Percentiles rank a stretch among this genome's conserved stretches.
Conservation (phyloP, 805 yeast genomes). For the Nakazawaea ernobii region DNA sequence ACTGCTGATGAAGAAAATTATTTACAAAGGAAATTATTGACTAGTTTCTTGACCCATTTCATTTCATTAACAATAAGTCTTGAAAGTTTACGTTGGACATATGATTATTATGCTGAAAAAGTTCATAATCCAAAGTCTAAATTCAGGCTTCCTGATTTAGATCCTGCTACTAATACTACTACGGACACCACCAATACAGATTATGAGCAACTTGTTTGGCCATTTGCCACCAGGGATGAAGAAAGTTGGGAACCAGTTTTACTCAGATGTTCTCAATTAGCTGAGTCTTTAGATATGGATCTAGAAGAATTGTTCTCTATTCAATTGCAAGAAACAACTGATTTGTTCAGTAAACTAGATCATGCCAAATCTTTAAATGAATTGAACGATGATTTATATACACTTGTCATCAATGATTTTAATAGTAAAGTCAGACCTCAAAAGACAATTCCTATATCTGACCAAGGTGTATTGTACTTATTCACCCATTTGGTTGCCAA, state of each 20-base stretch:
- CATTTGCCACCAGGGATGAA: constrained; percentile 9
- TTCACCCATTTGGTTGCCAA: constrained; percentile 19
- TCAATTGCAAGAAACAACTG: constrained; percentile 30
- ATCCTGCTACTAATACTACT: not conserved
- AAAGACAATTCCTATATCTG: constrained; percentile 22
- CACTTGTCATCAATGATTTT: constrained; percentile 33
- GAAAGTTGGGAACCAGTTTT: constrained; percentile 19
- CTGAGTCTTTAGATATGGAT: constrained; percentile 63
- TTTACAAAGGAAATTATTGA: constrained; percentile 60
- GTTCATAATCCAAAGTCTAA: constrained; percentile 8
- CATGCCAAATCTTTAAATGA: constrained; percentile 19
- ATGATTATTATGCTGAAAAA: not conserved
- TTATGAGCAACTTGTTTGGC: not conserved
- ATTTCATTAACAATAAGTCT: constrained; percentile 28
- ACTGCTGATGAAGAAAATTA: constrained; percentile 50
- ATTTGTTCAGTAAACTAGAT: constrained; percentile 33
- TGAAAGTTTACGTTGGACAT: constrained; percentile 5
- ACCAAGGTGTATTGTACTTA: constrained; percentile 27
- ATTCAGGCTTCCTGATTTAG: constrained; percentile 16
- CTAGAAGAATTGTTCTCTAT: constrained; percentile 33
- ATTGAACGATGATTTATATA: constrained; percentile 33
- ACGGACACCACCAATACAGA: not conserved
- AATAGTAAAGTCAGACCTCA: constrained; percentile 23
- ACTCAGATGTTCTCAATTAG: constrained; percentile 41
- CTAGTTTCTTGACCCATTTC: constrained; percentile 52